Evolutionary conservation across 345 rosid genomes (phyloP).

Genomic region (Garcia nutans): DNA sequence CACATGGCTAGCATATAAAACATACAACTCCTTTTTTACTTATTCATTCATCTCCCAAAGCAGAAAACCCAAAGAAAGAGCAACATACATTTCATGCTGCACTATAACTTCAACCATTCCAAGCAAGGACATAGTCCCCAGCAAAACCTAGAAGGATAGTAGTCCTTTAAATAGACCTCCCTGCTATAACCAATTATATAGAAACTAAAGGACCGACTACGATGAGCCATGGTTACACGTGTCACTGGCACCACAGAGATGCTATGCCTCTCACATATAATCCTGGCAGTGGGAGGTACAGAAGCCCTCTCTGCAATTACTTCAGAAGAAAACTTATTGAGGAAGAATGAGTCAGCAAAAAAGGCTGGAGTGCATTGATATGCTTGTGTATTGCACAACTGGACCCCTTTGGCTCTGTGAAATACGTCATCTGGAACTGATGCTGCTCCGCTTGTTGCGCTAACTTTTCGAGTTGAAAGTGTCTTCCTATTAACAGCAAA

Average conservation of each 20-base stretch:
- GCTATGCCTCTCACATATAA: constrained; percentile 84
- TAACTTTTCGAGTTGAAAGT: constrained; percentile 70
- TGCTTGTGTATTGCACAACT: constrained; percentile 92
- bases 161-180: constrained; percentile 88
- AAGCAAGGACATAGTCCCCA: constrained; percentile 96
- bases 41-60: background rate
- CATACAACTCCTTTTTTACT: background rate
- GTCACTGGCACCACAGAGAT: constrained; percentile 92
- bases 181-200: constrained; percentile 80
- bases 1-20: background rate
- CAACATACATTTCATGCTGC: background rate
- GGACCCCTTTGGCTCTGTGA: constrained; percentile 88
- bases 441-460: constrained; percentile 87
- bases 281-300: constrained; percentile 67
- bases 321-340: constrained; percentile 85
- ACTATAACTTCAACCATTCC: constrained; percentile 75
- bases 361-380: constrained; percentile 83
- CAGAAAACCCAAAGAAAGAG: background rate
- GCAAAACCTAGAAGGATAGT: constrained; percentile 82
- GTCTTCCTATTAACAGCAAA: constrained; percentile 59
- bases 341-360: constrained; percentile 90
- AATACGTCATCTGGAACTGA: constrained; percentile 94
- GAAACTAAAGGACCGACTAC: constrained; percentile 70
- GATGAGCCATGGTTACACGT: constrained; percentile 79
- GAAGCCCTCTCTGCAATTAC: constrained; percentile 73